Percentiles rank a stretch among this genome's conserved stretches.
Conservation (phyloP, 2,329 filamentous ascomycete species). For the Sclerotinia subarctica region DNA sequence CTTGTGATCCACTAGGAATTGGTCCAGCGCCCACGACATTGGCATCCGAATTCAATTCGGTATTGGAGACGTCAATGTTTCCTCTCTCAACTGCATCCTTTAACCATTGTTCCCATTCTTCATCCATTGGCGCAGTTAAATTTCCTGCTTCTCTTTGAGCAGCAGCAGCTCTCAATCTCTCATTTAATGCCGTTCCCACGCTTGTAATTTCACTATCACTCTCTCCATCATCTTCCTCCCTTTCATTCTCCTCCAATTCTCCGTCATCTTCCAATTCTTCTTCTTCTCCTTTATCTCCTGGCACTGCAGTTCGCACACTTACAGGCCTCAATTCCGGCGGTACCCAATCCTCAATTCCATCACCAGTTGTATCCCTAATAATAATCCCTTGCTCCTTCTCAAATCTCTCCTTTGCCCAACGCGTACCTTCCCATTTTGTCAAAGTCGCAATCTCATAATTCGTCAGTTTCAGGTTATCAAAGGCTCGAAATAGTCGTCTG, state of each 20-base stretch:
- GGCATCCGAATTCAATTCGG: conserved; percentile 34
- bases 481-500: conserved; percentile 70
- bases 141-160: conserved; percentile 61
- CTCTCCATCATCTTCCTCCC: conserved; percentile 46
- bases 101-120: conserved; percentile 72
- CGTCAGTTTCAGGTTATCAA: conserved; percentile 67
- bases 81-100: conserved; percentile 67
- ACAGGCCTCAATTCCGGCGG: conserved; percentile 43
- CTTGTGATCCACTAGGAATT: conserved; percentile 27
- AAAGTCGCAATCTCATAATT: conserved; percentile 65
- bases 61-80: conserved; percentile 48
- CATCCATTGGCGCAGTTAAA: conserved; percentile 57
- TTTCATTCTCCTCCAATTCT: conserved; percentile 37
- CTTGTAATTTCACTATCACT: conserved; percentile 54
- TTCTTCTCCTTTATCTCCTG: conserved; percentile 25
- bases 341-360: conserved; percentile 63
- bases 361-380: conserved; percentile 69
- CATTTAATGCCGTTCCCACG: conserved; percentile 60
- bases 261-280: conserved; percentile 41
- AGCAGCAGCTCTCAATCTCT: conserved; percentile 61
- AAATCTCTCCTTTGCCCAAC: conserved; percentile 78
- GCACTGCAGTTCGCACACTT: conserved; percentile 23
- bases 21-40: conserved; percentile 40
- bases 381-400: conserved; percentile 69
- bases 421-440: conserved; percentile 80